Conservation (phyloP, 164 flowering plant genomes). For the Vitis labrusca region DNA sequence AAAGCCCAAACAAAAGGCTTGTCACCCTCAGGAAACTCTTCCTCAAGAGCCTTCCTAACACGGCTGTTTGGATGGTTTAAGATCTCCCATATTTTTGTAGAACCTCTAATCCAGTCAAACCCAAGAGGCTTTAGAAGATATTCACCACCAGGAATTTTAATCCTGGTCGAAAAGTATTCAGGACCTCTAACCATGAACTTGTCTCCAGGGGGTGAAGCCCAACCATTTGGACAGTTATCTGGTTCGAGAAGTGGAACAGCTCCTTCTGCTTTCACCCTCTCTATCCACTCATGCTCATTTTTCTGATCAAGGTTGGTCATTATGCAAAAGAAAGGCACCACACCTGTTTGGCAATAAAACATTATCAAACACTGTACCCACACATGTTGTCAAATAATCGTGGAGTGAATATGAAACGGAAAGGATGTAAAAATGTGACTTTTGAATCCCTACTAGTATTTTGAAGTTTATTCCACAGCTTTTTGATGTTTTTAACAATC, state of each 20-base stretch:
- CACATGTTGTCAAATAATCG: no score
- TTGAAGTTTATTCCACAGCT: no score
- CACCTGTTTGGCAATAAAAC: constrained; percentile 11
- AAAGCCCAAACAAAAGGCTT: constrained; percentile 91
- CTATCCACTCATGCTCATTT: constrained; percentile 60
- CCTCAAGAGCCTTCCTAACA: constrained; percentile 60
- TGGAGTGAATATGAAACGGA: no score
- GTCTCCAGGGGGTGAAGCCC: constrained; percentile 88
- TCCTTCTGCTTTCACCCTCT: constrained; percentile 67
- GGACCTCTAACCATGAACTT: constrained; percentile 85
- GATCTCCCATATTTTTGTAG: constrained; percentile 62
- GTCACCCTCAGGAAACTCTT: constrained; percentile 40
- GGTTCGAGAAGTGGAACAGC: constrained; percentile 71
- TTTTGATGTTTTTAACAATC: no score
- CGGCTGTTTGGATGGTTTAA: constrained; percentile 62
- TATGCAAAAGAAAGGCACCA: constrained; percentile 12
- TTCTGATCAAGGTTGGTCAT: constrained; percentile 45
- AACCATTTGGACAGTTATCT: constrained; percentile 76
- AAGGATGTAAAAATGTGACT: background rate
- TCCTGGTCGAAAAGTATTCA: constrained; percentile 63
- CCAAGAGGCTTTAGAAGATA: constrained; percentile 81
- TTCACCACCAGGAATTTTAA: constrained; percentile 78
- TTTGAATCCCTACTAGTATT: background rate
- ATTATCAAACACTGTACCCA: no score
- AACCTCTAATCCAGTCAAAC: constrained; percentile 87